Percentiles rank a stretch among this genome's conserved stretches.
phyloP scores from a whole-genome alignment of 805 yeast genomes.

The Kodamaea nitidulidarum region DNA sequence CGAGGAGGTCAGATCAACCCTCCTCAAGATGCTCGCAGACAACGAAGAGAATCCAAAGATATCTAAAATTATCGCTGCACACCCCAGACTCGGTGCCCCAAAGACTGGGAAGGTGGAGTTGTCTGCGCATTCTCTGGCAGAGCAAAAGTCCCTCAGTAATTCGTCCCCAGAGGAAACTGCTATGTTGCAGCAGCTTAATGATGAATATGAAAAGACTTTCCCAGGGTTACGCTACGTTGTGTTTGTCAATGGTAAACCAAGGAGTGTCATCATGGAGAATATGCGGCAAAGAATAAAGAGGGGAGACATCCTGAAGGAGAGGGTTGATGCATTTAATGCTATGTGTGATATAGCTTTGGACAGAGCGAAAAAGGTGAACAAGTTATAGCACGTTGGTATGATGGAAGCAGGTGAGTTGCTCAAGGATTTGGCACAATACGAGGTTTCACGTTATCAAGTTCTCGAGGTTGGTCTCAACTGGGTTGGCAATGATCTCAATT shows the following conservation, averaged over 20 bases:
- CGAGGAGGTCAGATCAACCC: constrained; percentile 37
- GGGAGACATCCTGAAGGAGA: constrained; percentile 52
- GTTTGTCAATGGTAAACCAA: constrained; percentile 79
- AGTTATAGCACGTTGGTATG: constrained; percentile 5
- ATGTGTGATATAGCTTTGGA: constrained; percentile 91
- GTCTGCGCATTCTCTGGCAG: constrained; percentile 62
- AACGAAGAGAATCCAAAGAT: constrained; percentile 25
- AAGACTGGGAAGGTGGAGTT: constrained; percentile 32
- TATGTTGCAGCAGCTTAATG: constrained; percentile 51
- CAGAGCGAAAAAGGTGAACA: constrained; percentile 40
- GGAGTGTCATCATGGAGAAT: constrained; percentile 52
- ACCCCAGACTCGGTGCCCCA: constrained; percentile 70
- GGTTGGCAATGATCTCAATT: too few relatives aligned
- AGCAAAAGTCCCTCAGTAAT: constrained; percentile 61
- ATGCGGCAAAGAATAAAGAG: constrained; percentile 42
- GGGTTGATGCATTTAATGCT: constrained; percentile 67
- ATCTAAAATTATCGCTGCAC: constrained; percentile 73
- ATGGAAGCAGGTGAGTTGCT: too few relatives aligned
- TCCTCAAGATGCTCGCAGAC: constrained; percentile 29
- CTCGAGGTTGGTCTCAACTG: too few relatives aligned
- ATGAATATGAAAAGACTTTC: constrained; percentile 54
- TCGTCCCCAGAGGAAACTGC: constrained; percentile 46
- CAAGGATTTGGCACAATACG: too few relatives aligned
- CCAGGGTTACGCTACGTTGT: constrained; percentile 80
- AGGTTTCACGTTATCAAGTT: too few relatives aligned